Conservation (phyloP, 805 yeast species). For the Candida pseudoglaebosa region DNA sequence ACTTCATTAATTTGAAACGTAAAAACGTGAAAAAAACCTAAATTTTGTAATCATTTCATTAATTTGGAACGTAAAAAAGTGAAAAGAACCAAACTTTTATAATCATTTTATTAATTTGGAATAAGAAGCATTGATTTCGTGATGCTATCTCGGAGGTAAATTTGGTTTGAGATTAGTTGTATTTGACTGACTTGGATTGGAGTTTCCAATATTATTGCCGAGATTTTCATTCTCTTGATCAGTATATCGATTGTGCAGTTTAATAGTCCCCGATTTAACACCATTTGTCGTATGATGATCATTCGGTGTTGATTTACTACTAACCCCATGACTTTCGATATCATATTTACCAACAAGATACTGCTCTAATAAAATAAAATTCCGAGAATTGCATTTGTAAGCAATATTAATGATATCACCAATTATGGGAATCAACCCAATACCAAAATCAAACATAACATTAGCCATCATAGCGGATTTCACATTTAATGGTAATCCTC, state of each 20-base stretch:
- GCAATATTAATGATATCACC: conserved; percentile 71
- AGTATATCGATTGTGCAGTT: not conserved
- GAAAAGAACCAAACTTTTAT: no score
- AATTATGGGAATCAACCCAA: conserved; percentile 60
- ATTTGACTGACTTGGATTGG: no score
- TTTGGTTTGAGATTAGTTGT: not conserved
- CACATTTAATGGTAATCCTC: conserved; percentile 32
- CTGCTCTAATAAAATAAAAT: conserved; percentile 49
- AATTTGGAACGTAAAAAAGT: no score
- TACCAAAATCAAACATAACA: conserved; percentile 34
- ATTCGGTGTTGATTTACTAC: no score
- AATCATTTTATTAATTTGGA: no score
- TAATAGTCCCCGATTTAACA: not conserved
- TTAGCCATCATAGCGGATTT: conserved; percentile 36
- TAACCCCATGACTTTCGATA: conserved; percentile 2
- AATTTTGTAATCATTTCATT: no score
- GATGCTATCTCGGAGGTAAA: conserved; percentile 3
- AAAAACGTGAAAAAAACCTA: no score
- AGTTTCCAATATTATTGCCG: no score
- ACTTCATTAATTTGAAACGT: no score
- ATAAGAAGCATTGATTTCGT: no score
- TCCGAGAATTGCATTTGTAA: conserved; percentile 75
- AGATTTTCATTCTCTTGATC: not conserved
- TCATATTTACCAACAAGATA: conserved; percentile 31
- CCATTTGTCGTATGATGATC: not conserved